Evolutionary conservation across 495 filamentous ascomycete species (phyloP), one percentile per base, ranked within the genome.

Genomic region (Parmelia sp.): DNA sequence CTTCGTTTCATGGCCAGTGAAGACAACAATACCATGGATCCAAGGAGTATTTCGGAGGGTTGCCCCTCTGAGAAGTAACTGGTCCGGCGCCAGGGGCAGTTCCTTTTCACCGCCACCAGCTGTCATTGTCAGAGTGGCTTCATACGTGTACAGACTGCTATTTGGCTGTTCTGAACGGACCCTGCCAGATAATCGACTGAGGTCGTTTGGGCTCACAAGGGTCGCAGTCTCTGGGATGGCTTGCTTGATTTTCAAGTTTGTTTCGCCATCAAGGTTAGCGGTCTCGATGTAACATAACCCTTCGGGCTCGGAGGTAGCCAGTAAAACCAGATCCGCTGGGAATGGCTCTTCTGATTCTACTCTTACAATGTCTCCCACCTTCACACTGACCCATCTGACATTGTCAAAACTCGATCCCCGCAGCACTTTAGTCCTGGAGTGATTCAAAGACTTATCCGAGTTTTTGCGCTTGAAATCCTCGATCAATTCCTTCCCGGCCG

Each of bases 281-380:
- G 95, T 99, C 79, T 99, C 95, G 70, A 97, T 99, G 71, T 99
- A 99, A 75, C 95, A 99, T 62, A 99, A 74, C 66, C 95, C 95
- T 76, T 99, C 95, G 3, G 95, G 95, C 74, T 99, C 95, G 9
- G 95, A 97, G 61, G 90, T 94, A 19, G 95, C 92, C 66, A 97
- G 78, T 36, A 99, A 77, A 21, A 96, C 90, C 66, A 99, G 73
- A 76, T 99, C 95, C 37, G 95, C 92, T 1, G 95, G 95, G 72
- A 99, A 99, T 7, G 95, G 88, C 70, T 97, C 88, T 71, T 97
- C 95, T 4, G 92, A 96, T 70, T 99, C 88, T 56, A 99, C 92
- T 9, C 92, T 86, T 29, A 99, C 84, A 64, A 97, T 91, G 73
- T 99, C 95, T 66, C 94, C 95, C 14, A 99, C 93, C 21, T 86